Conservation (phyloP, 306 rosid species). For the Acacia acuminata region DNA sequence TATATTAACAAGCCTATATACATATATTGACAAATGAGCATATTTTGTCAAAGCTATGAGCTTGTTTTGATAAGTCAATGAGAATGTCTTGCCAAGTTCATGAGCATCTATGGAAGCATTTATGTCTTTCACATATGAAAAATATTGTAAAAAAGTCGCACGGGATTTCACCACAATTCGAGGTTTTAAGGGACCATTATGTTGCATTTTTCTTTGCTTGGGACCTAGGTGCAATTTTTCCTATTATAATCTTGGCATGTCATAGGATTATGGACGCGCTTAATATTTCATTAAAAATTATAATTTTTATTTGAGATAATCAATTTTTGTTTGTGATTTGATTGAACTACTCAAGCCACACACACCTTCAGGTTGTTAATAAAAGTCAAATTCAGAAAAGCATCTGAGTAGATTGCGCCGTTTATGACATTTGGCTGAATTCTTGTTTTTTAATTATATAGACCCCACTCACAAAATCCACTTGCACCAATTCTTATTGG, state of each 20-base stretch:
- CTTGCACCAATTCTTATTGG: neutral
- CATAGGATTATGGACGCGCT: neutral
- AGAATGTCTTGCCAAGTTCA: no score
- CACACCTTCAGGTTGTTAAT: neutral
- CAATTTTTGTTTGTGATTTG: neutral
- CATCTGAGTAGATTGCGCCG: neutral
- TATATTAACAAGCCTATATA: no score
- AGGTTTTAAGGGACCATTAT: no score
- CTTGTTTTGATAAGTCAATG: no score
- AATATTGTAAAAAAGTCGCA: no score
- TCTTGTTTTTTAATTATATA: neutral
- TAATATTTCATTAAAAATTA: neutral
- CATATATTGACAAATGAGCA: no score
- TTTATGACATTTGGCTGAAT: neutral
- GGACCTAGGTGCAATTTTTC: no score
- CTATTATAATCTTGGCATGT: slow-evolving; percentile 13
- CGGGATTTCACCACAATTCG: no score
- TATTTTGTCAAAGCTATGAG: no score
- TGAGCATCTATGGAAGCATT: no score
- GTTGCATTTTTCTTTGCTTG: no score
- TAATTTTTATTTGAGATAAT: neutral
- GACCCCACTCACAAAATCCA: neutral
- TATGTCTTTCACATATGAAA: no score
- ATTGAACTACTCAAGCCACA: neutral
- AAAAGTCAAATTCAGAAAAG: neutral